Conservation (phyloP, 768 basidiomycete species). For the Auriculariales sp. region DNA sequence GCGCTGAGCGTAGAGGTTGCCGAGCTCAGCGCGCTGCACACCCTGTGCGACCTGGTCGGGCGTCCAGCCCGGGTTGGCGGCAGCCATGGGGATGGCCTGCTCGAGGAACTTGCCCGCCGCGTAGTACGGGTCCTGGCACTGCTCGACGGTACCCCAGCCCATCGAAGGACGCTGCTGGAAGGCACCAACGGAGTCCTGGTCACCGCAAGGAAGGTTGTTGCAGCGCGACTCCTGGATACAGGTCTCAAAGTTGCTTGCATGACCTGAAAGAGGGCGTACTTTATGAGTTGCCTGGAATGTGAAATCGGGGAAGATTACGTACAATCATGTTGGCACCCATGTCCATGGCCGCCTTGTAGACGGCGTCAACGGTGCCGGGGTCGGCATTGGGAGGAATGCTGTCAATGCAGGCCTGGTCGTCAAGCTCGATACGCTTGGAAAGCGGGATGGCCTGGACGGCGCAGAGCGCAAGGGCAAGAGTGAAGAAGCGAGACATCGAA, state of each 20-base stretch:
- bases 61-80: background rate
- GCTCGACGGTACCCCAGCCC: background rate
- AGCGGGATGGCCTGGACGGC: too few species aligned
- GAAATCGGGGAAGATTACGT: too few species aligned
- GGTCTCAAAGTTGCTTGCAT: background rate
- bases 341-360: too few species aligned
- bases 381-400: too few species aligned
- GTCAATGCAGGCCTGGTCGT: too few species aligned
- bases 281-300: too few species aligned
- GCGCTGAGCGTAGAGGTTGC: background rate
- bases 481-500: too few species aligned
- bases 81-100: background rate
- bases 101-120: background rate
- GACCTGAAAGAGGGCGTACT: too few species aligned
- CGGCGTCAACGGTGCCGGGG: too few species aligned
- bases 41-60: background rate
- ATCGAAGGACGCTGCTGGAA: background rate
- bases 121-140: background rate
- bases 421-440: too few species aligned
- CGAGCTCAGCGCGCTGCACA: background rate
- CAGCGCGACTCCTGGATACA: background rate
- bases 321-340: too few species aligned
- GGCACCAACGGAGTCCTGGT: background rate
- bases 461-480: too few species aligned
- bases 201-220: background rate